Conservation (phyloP, 768 basidiomycete genomes). For the Tubosaeta sp. region DNA sequence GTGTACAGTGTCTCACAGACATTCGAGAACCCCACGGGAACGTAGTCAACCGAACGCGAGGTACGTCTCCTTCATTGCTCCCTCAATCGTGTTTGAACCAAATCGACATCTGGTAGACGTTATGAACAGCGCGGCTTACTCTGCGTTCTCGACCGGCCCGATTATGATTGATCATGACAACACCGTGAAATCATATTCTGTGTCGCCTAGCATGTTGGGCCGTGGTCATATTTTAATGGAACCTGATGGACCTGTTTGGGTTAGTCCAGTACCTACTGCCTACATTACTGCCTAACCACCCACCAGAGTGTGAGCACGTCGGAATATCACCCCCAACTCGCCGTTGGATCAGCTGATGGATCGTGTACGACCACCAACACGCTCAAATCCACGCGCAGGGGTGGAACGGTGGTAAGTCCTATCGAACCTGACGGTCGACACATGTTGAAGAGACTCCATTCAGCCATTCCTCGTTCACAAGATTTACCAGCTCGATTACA, state of each 20-base stretch:
- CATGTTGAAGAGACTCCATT: neutral
- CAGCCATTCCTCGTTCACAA: slow-evolving; percentile 77
- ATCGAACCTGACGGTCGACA: neutral
- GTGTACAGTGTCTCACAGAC: slow-evolving; percentile 71
- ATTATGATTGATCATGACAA: slow-evolving; percentile 84
- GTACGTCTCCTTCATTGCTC: slow-evolving; percentile 31
- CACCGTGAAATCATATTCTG: slow-evolving; percentile 68
- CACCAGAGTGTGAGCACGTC: slow-evolving; percentile 66
- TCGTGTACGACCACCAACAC: slow-evolving; percentile 70
- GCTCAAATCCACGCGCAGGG: slow-evolving; percentile 61
- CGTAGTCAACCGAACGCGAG: slow-evolving; percentile 75
- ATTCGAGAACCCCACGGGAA: slow-evolving; percentile 65
- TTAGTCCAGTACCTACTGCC: slow-evolving; percentile 33
- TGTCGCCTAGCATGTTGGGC: slow-evolving; percentile 70
- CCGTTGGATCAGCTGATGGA: slow-evolving; percentile 81
- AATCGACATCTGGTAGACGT: slow-evolving; percentile 46
- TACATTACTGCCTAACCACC: neutral
- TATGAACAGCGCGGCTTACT: slow-evolving; percentile 63
- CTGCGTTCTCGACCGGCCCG: slow-evolving; percentile 61
- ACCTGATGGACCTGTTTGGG: slow-evolving; percentile 81
- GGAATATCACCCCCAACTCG: slow-evolving; percentile 84
- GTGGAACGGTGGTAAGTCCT: slow-evolving; percentile 62
- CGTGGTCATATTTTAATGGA: slow-evolving; percentile 69
- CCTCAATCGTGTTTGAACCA: neutral
- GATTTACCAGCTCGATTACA: slow-evolving; percentile 87